Evolutionary conservation across 805 yeast genomes (phyloP).

Genomic region (Nakazawaea laoshanensis): DNA sequence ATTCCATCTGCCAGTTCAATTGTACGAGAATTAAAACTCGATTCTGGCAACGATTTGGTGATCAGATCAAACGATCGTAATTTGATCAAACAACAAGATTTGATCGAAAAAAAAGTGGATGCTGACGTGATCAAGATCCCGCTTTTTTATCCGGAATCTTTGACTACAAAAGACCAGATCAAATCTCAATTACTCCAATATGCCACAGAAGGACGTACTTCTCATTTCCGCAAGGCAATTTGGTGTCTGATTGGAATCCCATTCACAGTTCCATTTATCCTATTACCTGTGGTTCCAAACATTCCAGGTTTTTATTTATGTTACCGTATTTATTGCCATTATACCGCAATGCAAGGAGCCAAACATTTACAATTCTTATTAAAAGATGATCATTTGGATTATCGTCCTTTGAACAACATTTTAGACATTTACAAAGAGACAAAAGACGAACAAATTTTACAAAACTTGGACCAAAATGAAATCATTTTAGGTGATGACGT

Average conservation of each 20-base stretch:
- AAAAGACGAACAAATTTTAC: constrained; percentile 13
- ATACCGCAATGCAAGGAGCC: constrained; percentile 71
- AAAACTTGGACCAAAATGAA: constrained; percentile 21
- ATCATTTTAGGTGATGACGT: constrained; percentile 36
- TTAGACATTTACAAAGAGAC: constrained; percentile 16
- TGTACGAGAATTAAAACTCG: constrained; percentile 35
- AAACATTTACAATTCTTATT: constrained; percentile 53
- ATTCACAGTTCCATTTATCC: constrained; percentile 67
- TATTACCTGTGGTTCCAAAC: constrained; percentile 84
- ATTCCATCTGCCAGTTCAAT: constrained; percentile 64
- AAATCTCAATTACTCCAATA: constrained; percentile 30
- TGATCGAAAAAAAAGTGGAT: constrained; percentile 1
- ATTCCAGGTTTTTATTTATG: constrained; percentile 84
- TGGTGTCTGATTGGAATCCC: constrained; percentile 59
- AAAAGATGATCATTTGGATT: constrained; percentile 20
- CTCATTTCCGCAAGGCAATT: constrained; percentile 49
- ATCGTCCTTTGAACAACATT: constrained; percentile 15
- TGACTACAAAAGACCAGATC: constrained; percentile 23
- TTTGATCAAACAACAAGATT: constrained; percentile 4
- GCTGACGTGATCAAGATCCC: constrained; percentile 28
- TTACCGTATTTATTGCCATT: constrained; percentile 77
- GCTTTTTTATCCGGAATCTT: constrained; percentile 40
- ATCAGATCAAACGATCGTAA: not conserved
- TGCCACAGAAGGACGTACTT: constrained; percentile 32
- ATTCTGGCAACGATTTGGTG: not conserved